phyloP scores from a whole-genome alignment of 495 filamentous ascomycete species.

The Annulohypoxylon moriforme region DNA sequence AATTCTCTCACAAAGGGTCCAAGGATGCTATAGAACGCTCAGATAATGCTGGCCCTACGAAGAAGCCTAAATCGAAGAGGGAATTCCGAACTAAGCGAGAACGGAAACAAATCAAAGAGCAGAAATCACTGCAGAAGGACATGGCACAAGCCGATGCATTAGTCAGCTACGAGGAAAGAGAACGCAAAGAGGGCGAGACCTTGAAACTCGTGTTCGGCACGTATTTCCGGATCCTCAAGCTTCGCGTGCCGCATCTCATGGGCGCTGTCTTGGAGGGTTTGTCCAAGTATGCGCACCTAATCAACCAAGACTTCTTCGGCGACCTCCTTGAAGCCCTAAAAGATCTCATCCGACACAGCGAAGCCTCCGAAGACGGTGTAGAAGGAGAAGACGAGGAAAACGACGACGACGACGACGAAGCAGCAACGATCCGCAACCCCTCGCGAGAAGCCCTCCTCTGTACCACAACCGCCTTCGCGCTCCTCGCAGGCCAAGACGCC shows the following conservation, averaged over 20 bases:
- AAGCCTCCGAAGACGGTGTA: conserved; percentile 57
- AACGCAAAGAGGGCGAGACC: conserved; percentile 92
- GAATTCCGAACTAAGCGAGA: conserved; percentile 61
- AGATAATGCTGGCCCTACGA: conserved; percentile 57
- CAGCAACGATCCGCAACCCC: conserved; percentile 67
- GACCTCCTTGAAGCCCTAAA: conserved; percentile 93
- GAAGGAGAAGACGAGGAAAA: conserved; percentile 55
- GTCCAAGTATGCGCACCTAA: conserved; percentile 89
- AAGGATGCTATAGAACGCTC: conserved; percentile 73
- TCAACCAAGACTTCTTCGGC: conserved; percentile 98
- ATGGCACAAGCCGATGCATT: conserved; percentile 91
- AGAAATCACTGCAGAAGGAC: conserved; percentile 88
- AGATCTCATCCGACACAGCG: conserved; percentile 82
- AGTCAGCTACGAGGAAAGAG: conserved; percentile 90
- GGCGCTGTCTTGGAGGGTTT: conserved; percentile 93
- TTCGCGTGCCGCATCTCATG: conserved; percentile 82
- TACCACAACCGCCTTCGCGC: conserved; percentile 89
- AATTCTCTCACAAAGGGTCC: conserved; percentile 86
- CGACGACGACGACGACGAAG: conserved; percentile 56
- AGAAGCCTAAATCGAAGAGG: conserved; percentile 78
- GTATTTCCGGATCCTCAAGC: conserved; percentile 94
- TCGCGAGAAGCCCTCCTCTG: conserved; percentile 91
- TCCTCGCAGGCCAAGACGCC: conserved; percentile 90
- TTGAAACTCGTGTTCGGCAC: conserved; percentile 93
- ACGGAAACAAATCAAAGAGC: conserved; percentile 77